Evolutionary conservation across 2,329 filamentous ascomycete species (phyloP), one percentile per base, ranked within the genome.

Genomic region (Fusarium heterosporum): DNA sequence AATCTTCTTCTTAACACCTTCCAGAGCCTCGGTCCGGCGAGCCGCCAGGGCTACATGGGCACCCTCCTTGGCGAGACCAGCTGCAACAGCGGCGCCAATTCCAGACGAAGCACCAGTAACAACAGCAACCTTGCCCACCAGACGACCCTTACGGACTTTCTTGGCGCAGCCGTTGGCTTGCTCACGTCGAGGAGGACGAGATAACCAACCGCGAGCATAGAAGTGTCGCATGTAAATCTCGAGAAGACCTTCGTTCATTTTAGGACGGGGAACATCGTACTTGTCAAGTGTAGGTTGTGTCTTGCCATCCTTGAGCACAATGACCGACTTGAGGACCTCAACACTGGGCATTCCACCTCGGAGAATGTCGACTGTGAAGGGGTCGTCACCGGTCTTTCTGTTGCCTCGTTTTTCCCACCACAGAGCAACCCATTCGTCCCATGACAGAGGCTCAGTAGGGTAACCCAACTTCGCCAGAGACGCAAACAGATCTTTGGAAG

Each of bases 31-130:
- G 0, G 84, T 80, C 3, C 92, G 89, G 2, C 92, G 89, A 34
- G 92, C 91, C 14, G 88, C 91, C 42, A 94, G 82, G 2, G 88
- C 90, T 1, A 94, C 84, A 63, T 92, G 85, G 19, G 89, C 90
- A 16, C 92, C 92, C 78, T 93, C 89, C 58, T 81, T 82, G 1
- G 89, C 90, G 8, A 94, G 83, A 9, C 89, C 89, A 9, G 82
- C 80, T 17, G 90, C 90, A 6, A 93, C 89, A 1, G 92, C 91
- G 8, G 90, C 90, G 16, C 92, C 92, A 56, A 94, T 93, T 2
- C 92, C 91, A 2, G 90, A 93, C 4, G 90, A 93, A 4, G 91
- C 91, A 28, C 92, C 92, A 1, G 90, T 93, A n/a, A 94, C 83
- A 28, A 94, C 87, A 22, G 89, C 92, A 1, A 94, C 90, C 42